Evolutionary conservation across 345 rosid species (phyloP), one percentile per base, ranked within the genome.

Genomic region (Camelina sativa): DNA sequence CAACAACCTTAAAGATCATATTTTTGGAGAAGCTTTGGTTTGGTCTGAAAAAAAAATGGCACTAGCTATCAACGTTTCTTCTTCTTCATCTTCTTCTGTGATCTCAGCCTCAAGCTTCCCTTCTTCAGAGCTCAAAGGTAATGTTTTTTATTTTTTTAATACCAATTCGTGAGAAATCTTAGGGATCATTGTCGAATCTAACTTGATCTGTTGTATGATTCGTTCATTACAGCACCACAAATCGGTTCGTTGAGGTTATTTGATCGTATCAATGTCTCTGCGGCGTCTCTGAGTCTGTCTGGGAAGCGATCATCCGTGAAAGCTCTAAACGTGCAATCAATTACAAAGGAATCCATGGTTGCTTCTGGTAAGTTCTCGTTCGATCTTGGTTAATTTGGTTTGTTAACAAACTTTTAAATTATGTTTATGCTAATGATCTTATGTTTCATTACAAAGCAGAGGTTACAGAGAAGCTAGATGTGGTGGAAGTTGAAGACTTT

Each of bases 301-400:
- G 78, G 74, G 65, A 83, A 82, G 50, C 81, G 87, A 30, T 54
- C 77, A 8, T 73, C 74, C 0, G 81, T 86, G 69, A 87, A 79
- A 79, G 82, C 96, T 34, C 38, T 89, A 5, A 86, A 88, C 69
- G 94, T 84, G 0, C 88, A 87, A 80, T 85, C 88, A 3, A 84
- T 81, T 22, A 55, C 87, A 34, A 84, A 73, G 66, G 69, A 62
- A 32, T 82, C 82, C 0, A 8, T 51, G 13, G n/a, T 62, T 25
- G 82, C 84, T 81, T 85, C 95, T 37, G 96, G 97, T 94, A 44
- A 55, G 73, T 78, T 53, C 20, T 43, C 34, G 17, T 63, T 38
- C 38, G 23, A 44, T 43, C 59, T 11, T 37, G 23, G 41, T 22
- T 56, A 16, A n/a, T 38, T 35, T 43, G 11, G 17, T 11, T 51